Conservation (phyloP, 768 basidiomycete species). For the Strobilomyces dryophilus region DNA sequence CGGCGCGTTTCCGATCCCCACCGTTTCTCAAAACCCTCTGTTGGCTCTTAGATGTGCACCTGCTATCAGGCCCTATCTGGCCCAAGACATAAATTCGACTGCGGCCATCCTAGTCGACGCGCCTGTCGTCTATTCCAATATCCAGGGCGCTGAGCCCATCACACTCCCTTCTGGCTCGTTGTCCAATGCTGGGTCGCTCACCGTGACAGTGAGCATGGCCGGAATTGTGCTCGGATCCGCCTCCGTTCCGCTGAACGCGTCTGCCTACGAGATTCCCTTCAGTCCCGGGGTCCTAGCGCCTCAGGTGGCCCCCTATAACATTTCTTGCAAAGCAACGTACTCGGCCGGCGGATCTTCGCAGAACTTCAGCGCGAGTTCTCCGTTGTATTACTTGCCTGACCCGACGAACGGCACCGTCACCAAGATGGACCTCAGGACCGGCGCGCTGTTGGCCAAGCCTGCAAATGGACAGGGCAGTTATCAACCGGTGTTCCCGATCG, state of each 20-base stretch:
- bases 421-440: slow-evolving; percentile 59
- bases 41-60: slow-evolving; percentile 56
- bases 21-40: slow-evolving; percentile 36
- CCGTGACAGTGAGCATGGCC: slow-evolving; percentile 41
- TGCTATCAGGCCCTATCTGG: slow-evolving; percentile 54
- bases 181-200: slow-evolving; percentile 28
- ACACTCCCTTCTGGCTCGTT: slow-evolving; percentile 27
- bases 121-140: slow-evolving; percentile 42
- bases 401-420: slow-evolving; percentile 47
- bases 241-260: slow-evolving; percentile 47
- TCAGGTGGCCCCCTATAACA: slow-evolving; percentile 27
- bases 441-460: slow-evolving; percentile 48
- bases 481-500: slow-evolving; percentile 45
- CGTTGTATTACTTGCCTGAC: slow-evolving; percentile 46
- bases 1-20: slow-evolving; percentile 42
- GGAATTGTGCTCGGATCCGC: slow-evolving; percentile 44
- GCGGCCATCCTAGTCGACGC: slow-evolving; percentile 52
- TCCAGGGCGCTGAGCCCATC: slow-evolving; percentile 43
- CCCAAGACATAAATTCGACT: slow-evolving; percentile 42
- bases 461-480: slow-evolving; percentile 45
- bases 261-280: slow-evolving; percentile 45
- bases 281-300: slow-evolving; percentile 43
- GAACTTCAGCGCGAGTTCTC: slow-evolving; percentile 39
- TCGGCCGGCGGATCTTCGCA: slow-evolving; percentile 34
- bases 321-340: slow-evolving; percentile 29